Base-by-base conservation (phyloP, 345 rosid species). In the Salix exigua region DNA sequence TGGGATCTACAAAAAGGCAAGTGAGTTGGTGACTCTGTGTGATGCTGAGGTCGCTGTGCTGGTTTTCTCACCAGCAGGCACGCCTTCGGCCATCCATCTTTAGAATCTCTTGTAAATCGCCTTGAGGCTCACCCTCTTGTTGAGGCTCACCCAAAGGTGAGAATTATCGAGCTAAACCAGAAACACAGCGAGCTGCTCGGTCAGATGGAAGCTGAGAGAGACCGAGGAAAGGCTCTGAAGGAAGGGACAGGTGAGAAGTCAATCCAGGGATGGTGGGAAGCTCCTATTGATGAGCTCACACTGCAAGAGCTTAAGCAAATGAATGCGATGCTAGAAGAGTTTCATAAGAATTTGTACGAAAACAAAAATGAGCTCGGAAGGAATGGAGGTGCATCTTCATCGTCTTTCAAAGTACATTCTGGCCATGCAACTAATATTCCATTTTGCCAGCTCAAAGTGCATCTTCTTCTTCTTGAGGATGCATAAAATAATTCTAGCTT, bases 1-100 rank as follows among this genome's bases (percentile, higher is more conserved):
- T 0, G 84, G 92, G 0, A 80, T 84, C 17, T 78, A 71, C 78
- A 87, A 87, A 33, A 87, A 89, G 48, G 77, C 86, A 21, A 82
- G 81, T 42, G 89, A 89, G 73, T 8, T 78, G 7, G 40, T 53
- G n/a, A 48, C 80, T 2, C 66, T 71, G 4, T 42, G 64, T 4
- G 80, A 75, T 6, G 71, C 71, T 33, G 71, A 77, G 37, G 71
- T 77, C 2, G 80, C 26, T 0, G 1, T 71, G 13, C 17, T 77
- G 9, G 30, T 77, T 5, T 66, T 64, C 55, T 78, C 76, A 5
- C 81, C 76, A 0, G 66, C 76, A 3, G 81, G 81, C 17, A 73
- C 46, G 62, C 68, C 70, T 73, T 53, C 35, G 77, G 67, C 26
- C 72, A 51, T 14, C 73, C 77, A 5, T 79, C 81, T 4, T 0